Base-by-base conservation (phyloP, 768 basidiomycete species). In the Tricholoma furcatifolium region DNA sequence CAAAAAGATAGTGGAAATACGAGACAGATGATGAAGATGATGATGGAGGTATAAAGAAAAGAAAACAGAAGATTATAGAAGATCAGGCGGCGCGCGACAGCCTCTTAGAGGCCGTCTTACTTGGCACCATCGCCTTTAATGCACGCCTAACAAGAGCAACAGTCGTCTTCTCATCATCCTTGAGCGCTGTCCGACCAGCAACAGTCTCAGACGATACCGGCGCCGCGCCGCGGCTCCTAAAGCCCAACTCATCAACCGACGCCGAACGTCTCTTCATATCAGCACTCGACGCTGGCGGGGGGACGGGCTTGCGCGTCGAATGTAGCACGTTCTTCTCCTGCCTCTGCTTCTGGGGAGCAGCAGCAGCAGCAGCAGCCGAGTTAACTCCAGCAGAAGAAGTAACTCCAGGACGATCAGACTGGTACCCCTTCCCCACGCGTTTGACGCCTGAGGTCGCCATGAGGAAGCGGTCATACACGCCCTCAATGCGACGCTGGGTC, bases 371-470 rank as follows among this genome's bases (percentile, higher is more conserved):
- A 27, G 21, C 41, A 30, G 27, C 27, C 27, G 46, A 32, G 48
- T 62, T 55, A 38, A 24, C 31, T n/a, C n/a, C n/a, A n/a, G n/a
- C n/a, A 65, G 67, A 54, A 74, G 66, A 66, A 36, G 76, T 62
- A 3, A 81, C 75, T 20, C 73, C 77, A 47, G 69, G 50, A 56
- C 79, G 80, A 47, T 88, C 81, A 2, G 88, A 91, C 67, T 92
- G 87, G 60, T 92, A 91, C 6, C 91, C 90, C 61, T 82, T 84
- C 3, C 91, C 91, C 7, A 87, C 70, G 24, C 89, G 87, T 62
- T 85, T 91, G 36, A 93, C 89, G 23, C 87, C 86, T 2, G 84
- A 81, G 1, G 87, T 88, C 10, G 88, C 85, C 86, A 91, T 88
- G 24, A 92, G 74, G 72, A 91, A 86, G 38, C 86, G 82, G 59